Percentiles rank a stretch among this genome's conserved stretches.
These are phyloP conservation scores for Aspergillus brunneoviolaceus DNA, from an alignment of 2,329 filamentous ascomycete genomes.

Conservation along the genomic window DNA sequence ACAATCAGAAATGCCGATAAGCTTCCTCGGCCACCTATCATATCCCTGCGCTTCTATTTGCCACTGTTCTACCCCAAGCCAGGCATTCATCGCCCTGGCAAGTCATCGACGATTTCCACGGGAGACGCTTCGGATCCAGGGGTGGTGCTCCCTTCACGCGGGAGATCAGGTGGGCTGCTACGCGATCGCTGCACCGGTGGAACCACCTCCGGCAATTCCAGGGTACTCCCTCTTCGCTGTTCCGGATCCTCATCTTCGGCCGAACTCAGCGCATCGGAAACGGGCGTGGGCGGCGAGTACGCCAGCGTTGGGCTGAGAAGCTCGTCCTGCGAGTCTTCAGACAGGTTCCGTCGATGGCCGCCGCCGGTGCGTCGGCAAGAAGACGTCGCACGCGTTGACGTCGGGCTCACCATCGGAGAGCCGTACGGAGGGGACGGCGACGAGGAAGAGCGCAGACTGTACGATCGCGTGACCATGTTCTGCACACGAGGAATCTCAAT, in stretches of 20 bases:
- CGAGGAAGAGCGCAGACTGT: slow-evolving; percentile 42
- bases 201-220: slow-evolving; percentile 24
- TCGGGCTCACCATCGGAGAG: slow-evolving; percentile 39
- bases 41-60: not conserved
- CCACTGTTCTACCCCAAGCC: not conserved
- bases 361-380: slow-evolving; percentile 25
- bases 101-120: not conserved
- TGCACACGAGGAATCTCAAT: slow-evolving; percentile 49
- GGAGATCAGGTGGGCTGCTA: slow-evolving; percentile 34
- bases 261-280: slow-evolving; percentile 27
- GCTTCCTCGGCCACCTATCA: no score
- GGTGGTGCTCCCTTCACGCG: slow-evolving; percentile 5
- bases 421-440: slow-evolving; percentile 35
- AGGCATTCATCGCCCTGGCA: not conserved
- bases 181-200: slow-evolving; percentile 29
- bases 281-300: slow-evolving; percentile 43
- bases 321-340: slow-evolving; percentile 35
- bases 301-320: slow-evolving; percentile 33
- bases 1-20: no score
- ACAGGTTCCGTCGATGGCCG: slow-evolving; percentile 33
- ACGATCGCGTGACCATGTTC: slow-evolving; percentile 47
- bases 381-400: slow-evolving; percentile 36
- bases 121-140: not conserved
- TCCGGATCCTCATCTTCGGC: slow-evolving; percentile 20
- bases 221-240: slow-evolving; percentile 19